Evolutionary conservation across 441 rosid genomes (phyloP).

Genomic region (Biscutella laevigata): DNA sequence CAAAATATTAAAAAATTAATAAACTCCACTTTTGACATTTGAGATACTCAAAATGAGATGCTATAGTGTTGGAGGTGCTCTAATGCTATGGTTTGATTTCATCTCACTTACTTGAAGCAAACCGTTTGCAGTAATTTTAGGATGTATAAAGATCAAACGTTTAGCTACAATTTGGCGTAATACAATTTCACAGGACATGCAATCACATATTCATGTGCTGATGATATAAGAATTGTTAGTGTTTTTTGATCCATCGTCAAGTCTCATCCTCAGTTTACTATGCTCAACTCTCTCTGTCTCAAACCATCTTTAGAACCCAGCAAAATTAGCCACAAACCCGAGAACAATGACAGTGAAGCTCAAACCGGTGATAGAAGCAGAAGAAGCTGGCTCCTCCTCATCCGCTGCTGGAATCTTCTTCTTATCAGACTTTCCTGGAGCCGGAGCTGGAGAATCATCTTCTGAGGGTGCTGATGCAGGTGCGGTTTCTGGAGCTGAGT

Average conservation of each 20-base stretch:
- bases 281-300: conserved; percentile 4
- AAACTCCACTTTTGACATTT: too few relatives aligned
- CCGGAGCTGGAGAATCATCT: conserved; percentile 25
- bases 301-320: conserved; percentile 24
- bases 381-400: conserved; percentile 24
- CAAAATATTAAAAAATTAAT: too few relatives aligned
- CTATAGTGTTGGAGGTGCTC: too few relatives aligned
- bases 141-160: too few relatives aligned
- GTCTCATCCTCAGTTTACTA: background rate
- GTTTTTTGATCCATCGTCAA: too few relatives aligned
- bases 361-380: conserved; percentile 22
- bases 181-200: too few relatives aligned
- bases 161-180: too few relatives aligned
- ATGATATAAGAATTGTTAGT: background rate
- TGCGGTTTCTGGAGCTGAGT: conserved; percentile 21
- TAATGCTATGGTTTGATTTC: too few relatives aligned
- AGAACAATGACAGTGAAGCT: conserved; percentile 17
- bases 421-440: conserved; percentile 16
- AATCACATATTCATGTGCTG: too few relatives aligned
- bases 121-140: too few relatives aligned
- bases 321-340: conserved; percentile 27
- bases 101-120: too few relatives aligned
- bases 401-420: conserved; percentile 31
- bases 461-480: conserved; percentile 21
- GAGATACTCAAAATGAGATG: too few relatives aligned